phyloP scores from a whole-genome alignment of 2,329 filamentous ascomycete genomes.

The Alternaria novae-zelandiae region DNA sequence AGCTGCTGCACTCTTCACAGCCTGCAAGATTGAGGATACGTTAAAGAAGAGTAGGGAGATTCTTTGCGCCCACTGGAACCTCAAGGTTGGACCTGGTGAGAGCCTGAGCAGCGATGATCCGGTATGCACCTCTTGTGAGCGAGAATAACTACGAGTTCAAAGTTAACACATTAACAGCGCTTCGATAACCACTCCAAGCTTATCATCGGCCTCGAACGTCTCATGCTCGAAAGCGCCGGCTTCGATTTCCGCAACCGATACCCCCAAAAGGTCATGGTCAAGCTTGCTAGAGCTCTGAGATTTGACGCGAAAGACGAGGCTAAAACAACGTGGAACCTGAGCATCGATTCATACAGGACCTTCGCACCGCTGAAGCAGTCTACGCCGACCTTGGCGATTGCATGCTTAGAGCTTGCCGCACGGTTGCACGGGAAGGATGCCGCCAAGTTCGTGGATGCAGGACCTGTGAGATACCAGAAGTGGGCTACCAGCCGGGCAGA shows the following conservation, averaged over 20 bases:
- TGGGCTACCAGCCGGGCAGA: conserved; percentile 55
- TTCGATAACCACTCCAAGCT: conserved; percentile 81
- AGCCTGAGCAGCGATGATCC: conserved; percentile 80
- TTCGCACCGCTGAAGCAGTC: conserved; percentile 91
- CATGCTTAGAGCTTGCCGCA: conserved; percentile 79
- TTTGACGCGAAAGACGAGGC: conserved; percentile 64
- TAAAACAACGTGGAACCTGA: conserved; percentile 77
- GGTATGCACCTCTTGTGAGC: conserved; percentile 54
- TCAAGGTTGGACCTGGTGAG: conserved; percentile 73
- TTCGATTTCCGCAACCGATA: conserved; percentile 94
- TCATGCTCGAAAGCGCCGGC: conserved; percentile 89
- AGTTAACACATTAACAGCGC: conserved; percentile 58
- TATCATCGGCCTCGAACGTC: conserved; percentile 86
- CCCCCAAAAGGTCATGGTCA: conserved; percentile 83
- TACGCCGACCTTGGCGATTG: conserved; percentile 82
- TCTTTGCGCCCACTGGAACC: conserved; percentile 85
- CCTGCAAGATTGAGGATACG: conserved; percentile 97
- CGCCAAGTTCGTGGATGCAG: conserved; percentile 54
- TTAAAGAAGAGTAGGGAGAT: conserved; percentile 96
- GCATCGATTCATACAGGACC: conserved; percentile 89
- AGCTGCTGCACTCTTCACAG: conserved; percentile 85
- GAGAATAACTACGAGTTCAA: background rate
- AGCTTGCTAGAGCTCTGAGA: conserved; percentile 70
- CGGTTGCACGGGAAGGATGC: conserved; percentile 67
- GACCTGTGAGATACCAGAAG: conserved; percentile 54